Evolutionary conservation across 2,329 filamentous ascomycete species (phyloP).

Genomic region (Pezicula carpinea): DNA sequence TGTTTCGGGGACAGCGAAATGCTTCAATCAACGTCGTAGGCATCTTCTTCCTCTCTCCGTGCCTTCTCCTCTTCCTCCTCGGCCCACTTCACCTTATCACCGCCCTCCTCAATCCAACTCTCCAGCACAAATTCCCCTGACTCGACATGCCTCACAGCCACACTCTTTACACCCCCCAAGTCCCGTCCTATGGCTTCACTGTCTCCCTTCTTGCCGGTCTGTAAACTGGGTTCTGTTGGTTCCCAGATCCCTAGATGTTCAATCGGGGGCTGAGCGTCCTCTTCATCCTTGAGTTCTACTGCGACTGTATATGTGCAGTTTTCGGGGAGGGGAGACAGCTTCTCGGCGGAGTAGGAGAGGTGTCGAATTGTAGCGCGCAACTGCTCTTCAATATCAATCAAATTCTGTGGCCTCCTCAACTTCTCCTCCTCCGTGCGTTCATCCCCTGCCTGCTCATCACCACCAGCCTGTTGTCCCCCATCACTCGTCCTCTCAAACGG

Average conservation of each 20-base stretch:
- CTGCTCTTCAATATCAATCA: conserved; percentile 58
- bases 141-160: conserved; percentile 57
- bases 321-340: conserved; percentile 51
- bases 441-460: conserved; percentile 4
- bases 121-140: conserved; percentile 63
- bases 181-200: conserved; percentile 28
- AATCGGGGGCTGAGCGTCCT: conserved; percentile 45
- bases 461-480: conserved; percentile 5
- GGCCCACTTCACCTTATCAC: conserved; percentile 15
- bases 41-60: neutral
- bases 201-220: conserved; percentile 28
- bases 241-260: conserved; percentile 61
- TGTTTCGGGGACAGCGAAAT: too few species aligned
- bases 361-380: conserved; percentile 63
- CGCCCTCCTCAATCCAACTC: conserved; percentile 64
- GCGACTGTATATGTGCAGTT: conserved; percentile 73
- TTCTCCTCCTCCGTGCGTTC: conserved; percentile 4
- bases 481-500: conserved; percentile 25
- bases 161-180: conserved; percentile 49
- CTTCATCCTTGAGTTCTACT: conserved; percentile 63
- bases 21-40: too few species aligned
- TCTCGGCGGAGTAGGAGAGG: conserved; percentile 55
- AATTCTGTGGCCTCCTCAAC: conserved; percentile 8
- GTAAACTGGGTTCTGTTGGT: conserved; percentile 41
- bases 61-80: neutral